A percentile compares a stretch with the other conserved stretches of the same genome.
Evolutionary conservation across 2,329 filamentous ascomycete species (phyloP).

Genomic region (Xylariaceae sp.): DNA sequence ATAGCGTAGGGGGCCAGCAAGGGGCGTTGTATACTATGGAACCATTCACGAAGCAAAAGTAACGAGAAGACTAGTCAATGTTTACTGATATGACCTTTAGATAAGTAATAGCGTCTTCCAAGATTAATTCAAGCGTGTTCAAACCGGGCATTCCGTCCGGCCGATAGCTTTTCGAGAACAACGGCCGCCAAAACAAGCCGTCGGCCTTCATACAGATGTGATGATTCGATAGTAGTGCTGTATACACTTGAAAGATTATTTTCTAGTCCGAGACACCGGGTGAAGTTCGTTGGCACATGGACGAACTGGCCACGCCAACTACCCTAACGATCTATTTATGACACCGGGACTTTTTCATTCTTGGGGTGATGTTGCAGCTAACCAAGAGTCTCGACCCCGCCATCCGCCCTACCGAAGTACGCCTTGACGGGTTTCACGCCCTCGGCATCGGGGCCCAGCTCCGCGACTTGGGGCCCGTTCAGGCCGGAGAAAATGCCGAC

Average conservation of each 20-base stretch:
- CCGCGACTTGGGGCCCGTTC: conserved; percentile 69
- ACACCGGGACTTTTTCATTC: neutral
- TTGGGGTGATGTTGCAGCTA: conserved; percentile 5
- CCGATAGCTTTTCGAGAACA: neutral
- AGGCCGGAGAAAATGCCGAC: conserved; percentile 87
- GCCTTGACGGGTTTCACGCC: conserved; percentile 92
- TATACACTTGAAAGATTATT: neutral
- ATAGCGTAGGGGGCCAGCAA: conserved; percentile 36
- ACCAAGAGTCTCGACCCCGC: conserved; percentile 55
- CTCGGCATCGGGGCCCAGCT: conserved; percentile 66
- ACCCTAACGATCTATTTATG: neutral
- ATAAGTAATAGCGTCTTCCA: conserved; percentile 36
- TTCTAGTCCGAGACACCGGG: neutral
- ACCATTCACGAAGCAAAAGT: conserved; percentile 24
- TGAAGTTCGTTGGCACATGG: neutral
- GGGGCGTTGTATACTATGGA: conserved; percentile 35
- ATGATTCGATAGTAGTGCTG: neutral
- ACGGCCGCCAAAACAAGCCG: neutral
- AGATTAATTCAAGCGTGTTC: conserved; percentile 16
- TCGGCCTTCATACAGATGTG: neutral
- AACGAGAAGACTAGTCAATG: conserved; percentile 27
- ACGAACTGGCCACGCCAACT: neutral
- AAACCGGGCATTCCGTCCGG: neutral
- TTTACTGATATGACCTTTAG: conserved; percentile 35
- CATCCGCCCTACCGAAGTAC: conserved; percentile 91